phyloP scores from a whole-genome alignment of 768 basidiomycete genomes.

The Plicaturopsis crispa region DNA sequence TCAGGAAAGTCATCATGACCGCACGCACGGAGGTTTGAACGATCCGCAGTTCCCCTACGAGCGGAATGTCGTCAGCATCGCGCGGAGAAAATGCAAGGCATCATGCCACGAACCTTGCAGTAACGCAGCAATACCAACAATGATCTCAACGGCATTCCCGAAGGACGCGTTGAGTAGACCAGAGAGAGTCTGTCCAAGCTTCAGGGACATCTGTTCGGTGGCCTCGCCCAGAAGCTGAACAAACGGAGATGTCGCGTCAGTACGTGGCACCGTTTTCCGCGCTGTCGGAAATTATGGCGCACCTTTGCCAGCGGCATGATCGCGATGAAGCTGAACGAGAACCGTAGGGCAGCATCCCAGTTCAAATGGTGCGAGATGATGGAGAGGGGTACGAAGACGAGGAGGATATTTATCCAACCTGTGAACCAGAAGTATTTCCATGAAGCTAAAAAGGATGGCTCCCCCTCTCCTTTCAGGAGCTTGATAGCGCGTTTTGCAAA shows the following conservation, averaged over 20 bases:
- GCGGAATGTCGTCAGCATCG: constrained; percentile 5
- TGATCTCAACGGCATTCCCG: constrained; percentile 83
- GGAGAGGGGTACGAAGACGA: constrained; percentile 75
- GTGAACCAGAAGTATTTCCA: constrained; percentile 54
- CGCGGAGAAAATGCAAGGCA: not conserved
- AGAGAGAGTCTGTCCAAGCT: constrained; percentile 78
- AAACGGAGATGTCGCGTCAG: too few relatives aligned
- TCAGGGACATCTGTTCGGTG: constrained; percentile 73
- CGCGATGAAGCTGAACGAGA: constrained; percentile 70
- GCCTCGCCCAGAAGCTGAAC: constrained; percentile 68
- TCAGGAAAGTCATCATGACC: not conserved
- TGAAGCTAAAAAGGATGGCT: constrained; percentile 55
- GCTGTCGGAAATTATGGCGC: constrained; percentile 10
- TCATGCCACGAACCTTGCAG: constrained; percentile 48
- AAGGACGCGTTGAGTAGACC: constrained; percentile 83
- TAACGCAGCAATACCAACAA: constrained; percentile 82
- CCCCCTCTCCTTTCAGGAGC: constrained; percentile 48
- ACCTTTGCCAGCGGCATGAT: constrained; percentile 88
- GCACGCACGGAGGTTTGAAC: constrained; percentile 79
- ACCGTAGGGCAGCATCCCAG: constrained; percentile 75
- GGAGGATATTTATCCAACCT: constrained; percentile 68
- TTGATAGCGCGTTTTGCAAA: constrained; percentile 26
- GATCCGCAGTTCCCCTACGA: constrained; percentile 71
- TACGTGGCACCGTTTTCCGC: not conserved
- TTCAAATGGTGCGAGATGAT: constrained; percentile 51